These are phyloP conservation scores for Pyronema omphalodes DNA, from an alignment of 495 filamentous ascomycete genomes.

Conservation along the genomic window DNA sequence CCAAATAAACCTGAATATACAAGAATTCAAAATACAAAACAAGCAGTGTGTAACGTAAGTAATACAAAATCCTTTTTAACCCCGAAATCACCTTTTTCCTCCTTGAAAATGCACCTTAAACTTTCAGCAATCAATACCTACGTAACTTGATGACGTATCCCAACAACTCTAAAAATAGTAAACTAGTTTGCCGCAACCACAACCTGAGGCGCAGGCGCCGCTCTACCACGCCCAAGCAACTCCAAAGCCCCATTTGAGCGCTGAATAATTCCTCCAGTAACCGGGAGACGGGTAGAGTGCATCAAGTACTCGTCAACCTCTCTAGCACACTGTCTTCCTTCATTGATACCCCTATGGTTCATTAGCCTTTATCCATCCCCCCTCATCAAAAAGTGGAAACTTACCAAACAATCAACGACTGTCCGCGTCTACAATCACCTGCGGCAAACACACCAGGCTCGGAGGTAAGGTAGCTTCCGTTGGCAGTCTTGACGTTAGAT, in stretches of 20 bases:
- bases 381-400: conserved; percentile 21
- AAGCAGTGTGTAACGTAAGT: no score
- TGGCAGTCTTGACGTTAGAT: conserved; percentile 94
- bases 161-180: no score
- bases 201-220: conserved; percentile 17
- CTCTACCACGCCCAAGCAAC: conserved; percentile 21
- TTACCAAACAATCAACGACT: conserved; percentile 96
- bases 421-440: conserved; percentile 89
- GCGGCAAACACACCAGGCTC: conserved; percentile 83
- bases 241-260: conserved; percentile 16
- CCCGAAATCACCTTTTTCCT: no score
- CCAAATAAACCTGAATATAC: no score
- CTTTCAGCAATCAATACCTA: no score
- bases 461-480: conserved; percentile 79
- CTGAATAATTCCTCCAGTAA: conserved; percentile 84
- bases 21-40: no score
- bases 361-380: conserved; percentile 8
- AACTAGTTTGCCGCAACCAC: conserved; percentile 16
- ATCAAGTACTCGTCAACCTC: conserved; percentile 86
- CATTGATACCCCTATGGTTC: conserved; percentile 78
- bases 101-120: no score
- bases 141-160: no score
- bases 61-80: no score
- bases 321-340: conserved; percentile 82
- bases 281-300: conserved; percentile 62